phyloP scores from a whole-genome alignment of 345 rosid genomes.

The Euphorbia pulcherrima region DNA sequence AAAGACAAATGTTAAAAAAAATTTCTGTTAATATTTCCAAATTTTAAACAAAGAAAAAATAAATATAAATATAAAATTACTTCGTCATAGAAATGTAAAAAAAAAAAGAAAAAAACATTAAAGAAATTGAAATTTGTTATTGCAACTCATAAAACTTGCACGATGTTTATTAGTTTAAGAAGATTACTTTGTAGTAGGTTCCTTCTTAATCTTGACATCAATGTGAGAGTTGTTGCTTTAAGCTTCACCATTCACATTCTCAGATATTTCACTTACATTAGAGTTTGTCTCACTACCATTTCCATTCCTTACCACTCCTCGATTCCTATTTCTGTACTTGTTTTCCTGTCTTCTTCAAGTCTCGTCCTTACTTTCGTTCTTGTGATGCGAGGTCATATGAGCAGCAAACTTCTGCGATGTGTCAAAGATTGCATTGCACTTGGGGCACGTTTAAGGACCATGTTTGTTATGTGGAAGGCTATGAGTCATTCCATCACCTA shows the following conservation, averaged over 20 bases:
- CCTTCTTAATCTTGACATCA: background rate
- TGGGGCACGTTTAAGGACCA: constrained; percentile 32
- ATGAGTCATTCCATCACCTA: constrained; percentile 25
- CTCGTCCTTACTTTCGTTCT: constrained; percentile 17
- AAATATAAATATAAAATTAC: no score
- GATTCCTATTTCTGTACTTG: constrained; percentile 15
- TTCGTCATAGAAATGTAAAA: no score
- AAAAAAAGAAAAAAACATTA: no score
- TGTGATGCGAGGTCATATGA: constrained; percentile 20
- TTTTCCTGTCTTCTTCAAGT: constrained; percentile 22
- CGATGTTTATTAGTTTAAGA: background rate
- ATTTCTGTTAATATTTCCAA: no score
- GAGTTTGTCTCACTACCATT: no score
- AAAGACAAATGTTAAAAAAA: no score
- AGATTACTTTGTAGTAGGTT: background rate
- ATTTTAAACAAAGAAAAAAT: no score
- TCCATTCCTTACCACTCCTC: no score
- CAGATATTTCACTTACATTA: background rate
- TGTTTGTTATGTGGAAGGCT: constrained; percentile 23
- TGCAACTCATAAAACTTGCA: no score
- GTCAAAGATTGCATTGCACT: constrained; percentile 7
- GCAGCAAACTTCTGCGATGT: constrained; percentile 25
- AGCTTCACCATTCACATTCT: background rate
- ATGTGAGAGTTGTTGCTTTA: background rate
- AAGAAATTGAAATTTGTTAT: no score